Evolutionary conservation across 805 yeast species (phyloP).

Genomic region (Saccharomycopsis fibuligera): DNA sequence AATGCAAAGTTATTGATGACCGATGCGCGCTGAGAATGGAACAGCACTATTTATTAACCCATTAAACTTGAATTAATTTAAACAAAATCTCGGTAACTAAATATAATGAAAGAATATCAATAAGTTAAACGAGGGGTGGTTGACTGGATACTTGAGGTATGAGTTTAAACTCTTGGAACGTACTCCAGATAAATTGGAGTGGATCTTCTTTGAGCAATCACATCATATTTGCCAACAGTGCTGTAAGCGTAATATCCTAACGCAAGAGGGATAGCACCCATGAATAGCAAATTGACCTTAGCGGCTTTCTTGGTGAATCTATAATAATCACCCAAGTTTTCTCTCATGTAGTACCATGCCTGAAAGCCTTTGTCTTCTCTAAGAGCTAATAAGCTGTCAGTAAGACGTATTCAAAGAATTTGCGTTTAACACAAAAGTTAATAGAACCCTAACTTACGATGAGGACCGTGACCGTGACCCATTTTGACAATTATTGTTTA

Average conservation of each 20-base stretch:
- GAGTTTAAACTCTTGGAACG: slow-evolving; percentile 14
- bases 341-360: slow-evolving; percentile 20
- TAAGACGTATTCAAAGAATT: neutral
- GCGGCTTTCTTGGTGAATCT: slow-evolving; percentile 21
- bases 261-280: slow-evolving; percentile 29
- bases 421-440: neutral
- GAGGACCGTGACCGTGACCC: slow-evolving; percentile 22
- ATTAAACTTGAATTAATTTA: no score
- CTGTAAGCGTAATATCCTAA: slow-evolving; percentile 29
- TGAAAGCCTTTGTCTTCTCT: slow-evolving; percentile 20
- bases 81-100: no score
- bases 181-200: slow-evolving; percentile 18
- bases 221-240: slow-evolving; percentile 24
- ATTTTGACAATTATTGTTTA: no score
- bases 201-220: slow-evolving; percentile 15
- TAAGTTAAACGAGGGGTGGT: no score
- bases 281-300: slow-evolving; percentile 15
- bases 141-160: neutral
- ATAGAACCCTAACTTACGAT: slow-evolving; percentile 12
- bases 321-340: slow-evolving; percentile 21
- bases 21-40: no score
- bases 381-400: slow-evolving; percentile 13
- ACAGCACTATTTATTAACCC: no score
- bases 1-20: no score
- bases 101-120: no score